These are phyloP conservation scores for Calonectria multiphialidica DNA, from an alignment of 2,329 filamentous ascomycete genomes.

Conservation along the genomic window DNA sequence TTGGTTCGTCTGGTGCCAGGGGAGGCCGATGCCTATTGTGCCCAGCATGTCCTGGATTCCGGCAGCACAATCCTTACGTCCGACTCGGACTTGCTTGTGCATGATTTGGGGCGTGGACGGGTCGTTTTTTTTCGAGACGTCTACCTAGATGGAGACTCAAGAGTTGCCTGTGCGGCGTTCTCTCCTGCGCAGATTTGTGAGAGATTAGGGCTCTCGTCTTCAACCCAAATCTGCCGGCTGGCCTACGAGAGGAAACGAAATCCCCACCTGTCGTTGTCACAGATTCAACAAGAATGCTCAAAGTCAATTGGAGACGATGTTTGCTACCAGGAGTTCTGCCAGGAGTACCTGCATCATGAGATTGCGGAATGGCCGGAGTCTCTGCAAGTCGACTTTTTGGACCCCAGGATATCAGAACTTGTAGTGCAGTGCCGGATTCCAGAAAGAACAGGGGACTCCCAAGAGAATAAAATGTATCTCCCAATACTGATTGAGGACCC, in stretches of 20 bases:
- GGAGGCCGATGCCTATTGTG: conserved; percentile 89
- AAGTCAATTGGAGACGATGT: conserved; percentile 31
- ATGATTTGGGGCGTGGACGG: conserved; percentile 74
- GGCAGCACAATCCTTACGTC: conserved; percentile 76
- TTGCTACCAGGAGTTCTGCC: conserved; percentile 46
- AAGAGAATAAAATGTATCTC: conserved; percentile 67
- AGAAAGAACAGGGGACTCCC: conserved; percentile 32
- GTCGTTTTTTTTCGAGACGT: conserved; percentile 79
- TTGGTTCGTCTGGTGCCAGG: conserved; percentile 76
- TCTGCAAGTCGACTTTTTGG: conserved; percentile 42
- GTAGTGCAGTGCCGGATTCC: conserved; percentile 46
- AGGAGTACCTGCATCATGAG: conserved; percentile 47
- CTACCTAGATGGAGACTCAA: conserved; percentile 48
- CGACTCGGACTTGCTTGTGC: conserved; percentile 88
- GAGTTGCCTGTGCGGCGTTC: conserved; percentile 44
- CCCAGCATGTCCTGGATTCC: conserved; percentile 67
- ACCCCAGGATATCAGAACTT: conserved; percentile 55
- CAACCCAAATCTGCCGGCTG: conserved; percentile 45
- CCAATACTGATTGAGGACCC: conserved; percentile 72
- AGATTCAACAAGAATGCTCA: conserved; percentile 45
- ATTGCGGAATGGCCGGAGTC: conserved; percentile 29
- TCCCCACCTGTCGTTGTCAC: conserved; percentile 44
- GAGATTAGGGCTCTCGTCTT: conserved; percentile 54
- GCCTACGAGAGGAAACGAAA: conserved; percentile 51
- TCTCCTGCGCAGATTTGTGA: conserved; percentile 53